These are phyloP conservation scores for Heterobasidion occidentale DNA, from an alignment of 1,284 basidiomycete species.

Conservation along the genomic window DNA sequence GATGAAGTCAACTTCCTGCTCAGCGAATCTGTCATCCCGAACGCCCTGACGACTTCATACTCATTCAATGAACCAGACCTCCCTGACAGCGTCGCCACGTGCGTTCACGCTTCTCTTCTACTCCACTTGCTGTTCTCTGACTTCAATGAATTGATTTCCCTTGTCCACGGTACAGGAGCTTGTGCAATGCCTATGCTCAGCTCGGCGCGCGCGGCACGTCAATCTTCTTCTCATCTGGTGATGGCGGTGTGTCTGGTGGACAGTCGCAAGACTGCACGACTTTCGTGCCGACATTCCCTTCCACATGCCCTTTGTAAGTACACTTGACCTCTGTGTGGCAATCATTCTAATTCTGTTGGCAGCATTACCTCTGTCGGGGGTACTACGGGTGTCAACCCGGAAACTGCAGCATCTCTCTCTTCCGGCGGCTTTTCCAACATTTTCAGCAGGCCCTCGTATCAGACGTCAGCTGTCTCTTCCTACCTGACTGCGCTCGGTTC, in stretches of 20 bases:
- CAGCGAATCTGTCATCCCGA: conserved; percentile 15
- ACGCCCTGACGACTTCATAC: conserved; percentile 18
- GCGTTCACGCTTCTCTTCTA: conserved; percentile 4
- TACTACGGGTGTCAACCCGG: conserved; percentile 38
- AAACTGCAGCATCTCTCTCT: conserved; percentile 29
- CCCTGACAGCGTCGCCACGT: conserved; percentile 7
- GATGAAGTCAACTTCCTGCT: conserved; percentile 21
- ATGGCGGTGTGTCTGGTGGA: conserved; percentile 49
- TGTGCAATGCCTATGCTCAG: conserved; percentile 51
- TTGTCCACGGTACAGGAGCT: conserved; percentile 17
- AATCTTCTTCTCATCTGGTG: conserved; percentile 61
- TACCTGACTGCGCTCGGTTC: conserved; percentile 22
- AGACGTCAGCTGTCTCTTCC: conserved; percentile 23
- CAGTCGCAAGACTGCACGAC: conserved; percentile 38
- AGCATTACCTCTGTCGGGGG: conserved; percentile 58
- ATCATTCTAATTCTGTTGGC: conserved; percentile 26
- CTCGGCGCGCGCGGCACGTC: conserved; percentile 55
- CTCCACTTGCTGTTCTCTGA: not conserved
- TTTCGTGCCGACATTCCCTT: conserved; percentile 69
- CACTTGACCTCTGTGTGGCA: not conserved
- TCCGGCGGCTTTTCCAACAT: conserved; percentile 16
- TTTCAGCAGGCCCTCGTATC: conserved; percentile 32
- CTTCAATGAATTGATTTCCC: not conserved
- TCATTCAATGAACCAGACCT: conserved; percentile 20
- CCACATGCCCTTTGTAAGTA: conserved; percentile 34